Base-by-base conservation (phyloP, 2,329 filamentous ascomycete genomes). In the Nigrospora osmanthi region DNA sequence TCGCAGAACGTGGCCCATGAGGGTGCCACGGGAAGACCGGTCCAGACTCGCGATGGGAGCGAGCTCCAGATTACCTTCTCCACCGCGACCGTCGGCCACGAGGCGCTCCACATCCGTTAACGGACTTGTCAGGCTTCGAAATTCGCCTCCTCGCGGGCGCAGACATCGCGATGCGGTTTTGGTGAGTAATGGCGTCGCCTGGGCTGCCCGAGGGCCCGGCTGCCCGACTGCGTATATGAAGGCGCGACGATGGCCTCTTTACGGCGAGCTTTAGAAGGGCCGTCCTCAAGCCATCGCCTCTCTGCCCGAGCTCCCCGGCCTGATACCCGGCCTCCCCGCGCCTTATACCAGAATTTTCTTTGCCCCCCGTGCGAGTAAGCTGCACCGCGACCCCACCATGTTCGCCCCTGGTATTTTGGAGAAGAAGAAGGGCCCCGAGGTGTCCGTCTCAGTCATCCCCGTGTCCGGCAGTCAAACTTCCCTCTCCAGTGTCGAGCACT, bases 31-130 rank as follows among this genome's bases (percentile, higher is more conserved):
- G 16, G 12, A 41, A 41, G 39, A 41, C 31, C 39, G 39, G 39
- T 41, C 39, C 39, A 41, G 39, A 23, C 39, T 33, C 34, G 15
- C 10, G 31, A 41, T 41, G 34, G 32, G 17, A 41, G 23, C 23
- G 34, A 41, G 34, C 34, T 41, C 12, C 39, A 28, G 23, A 28
- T 28, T 28, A 28, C 23, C 5, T 40, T 13, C 35, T 33, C 37
- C 42, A 44, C 35, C 34, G 11, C 31, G n/a, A 28, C 28, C 42
- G 23, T 35, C 31, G 39, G 34, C 15, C 39, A 41, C 28, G 39
- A 41, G 39, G 19, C 39, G 10, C 39, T 35, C 35, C 35, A 44
- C 35, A 35, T 38, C 42, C 37, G 42, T 44, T 44, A 44, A 40
- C 35, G 37, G 42, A 44, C 31, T 40, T 44, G 42, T 35, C 35